Evolutionary conservation across 1,139 yeast species (phyloP).

Genomic region (Wickerhamiella pararugosa): DNA sequence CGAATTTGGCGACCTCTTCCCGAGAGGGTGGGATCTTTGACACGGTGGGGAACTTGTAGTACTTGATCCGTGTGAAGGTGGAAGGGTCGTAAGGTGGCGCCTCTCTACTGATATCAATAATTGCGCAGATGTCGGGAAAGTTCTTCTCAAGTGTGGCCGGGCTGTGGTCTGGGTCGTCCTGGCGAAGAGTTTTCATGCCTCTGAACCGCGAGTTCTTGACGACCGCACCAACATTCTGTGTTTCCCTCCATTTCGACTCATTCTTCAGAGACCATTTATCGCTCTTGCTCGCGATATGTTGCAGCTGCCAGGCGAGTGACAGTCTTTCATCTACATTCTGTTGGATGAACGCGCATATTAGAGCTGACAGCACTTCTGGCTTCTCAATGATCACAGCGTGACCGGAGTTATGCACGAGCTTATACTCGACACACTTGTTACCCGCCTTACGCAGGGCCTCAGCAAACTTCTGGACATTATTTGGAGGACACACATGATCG

Average conservation of each 20-base stretch:
- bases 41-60: constrained; percentile 63
- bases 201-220: constrained; percentile 38
- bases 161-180: constrained; percentile 46
- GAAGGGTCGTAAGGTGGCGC: constrained; percentile 60
- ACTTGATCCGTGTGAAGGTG: constrained; percentile 37
- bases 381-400: constrained; percentile 50
- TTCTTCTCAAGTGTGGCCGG: constrained; percentile 38
- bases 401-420: constrained; percentile 38
- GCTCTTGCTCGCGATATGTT: constrained; percentile 36
- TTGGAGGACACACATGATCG: constrained; percentile 42
- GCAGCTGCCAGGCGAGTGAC: constrained; percentile 50
- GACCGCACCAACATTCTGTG: constrained; percentile 33
- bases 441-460: background rate
- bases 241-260: constrained; percentile 52
- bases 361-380: constrained; percentile 52
- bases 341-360: constrained; percentile 43
- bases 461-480: constrained; percentile 6
- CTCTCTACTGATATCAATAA: constrained; percentile 64
- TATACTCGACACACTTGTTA: constrained; percentile 14
- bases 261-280: constrained; percentile 69
- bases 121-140: constrained; percentile 39
- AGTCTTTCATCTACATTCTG: constrained; percentile 31
- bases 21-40: constrained; percentile 63
- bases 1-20: constrained; percentile 42
- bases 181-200: constrained; percentile 65